Conservation (phyloP, 345 rosid species). For the Gossypium sturtianum region DNA sequence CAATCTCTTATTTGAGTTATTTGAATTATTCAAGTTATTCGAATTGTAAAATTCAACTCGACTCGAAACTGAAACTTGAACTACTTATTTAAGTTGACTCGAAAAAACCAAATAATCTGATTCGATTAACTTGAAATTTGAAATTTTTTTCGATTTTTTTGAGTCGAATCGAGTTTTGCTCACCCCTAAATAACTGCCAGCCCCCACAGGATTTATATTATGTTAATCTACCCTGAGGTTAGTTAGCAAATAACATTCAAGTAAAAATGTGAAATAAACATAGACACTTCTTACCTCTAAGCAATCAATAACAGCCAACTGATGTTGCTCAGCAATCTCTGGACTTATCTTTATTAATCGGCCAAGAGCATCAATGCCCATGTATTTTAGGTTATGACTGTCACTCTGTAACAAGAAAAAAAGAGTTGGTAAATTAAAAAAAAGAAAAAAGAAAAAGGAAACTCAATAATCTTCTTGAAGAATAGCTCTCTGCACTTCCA, state of each 20-base stretch:
- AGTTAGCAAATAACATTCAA: background rate
- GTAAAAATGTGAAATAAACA: background rate
- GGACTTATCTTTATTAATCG: constrained; percentile 83
- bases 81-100: too few relatives aligned
- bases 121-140: too few relatives aligned
- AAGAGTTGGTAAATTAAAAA: constrained; percentile 12
- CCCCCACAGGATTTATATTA: background rate
- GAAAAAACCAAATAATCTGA: too few relatives aligned
- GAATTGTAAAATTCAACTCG: too few relatives aligned
- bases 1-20: too few relatives aligned
- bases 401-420: constrained; percentile 67
- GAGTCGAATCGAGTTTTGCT: too few relatives aligned
- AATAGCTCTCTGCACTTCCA: constrained; percentile 4
- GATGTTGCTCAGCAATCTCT: constrained; percentile 97
- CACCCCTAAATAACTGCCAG: background rate
- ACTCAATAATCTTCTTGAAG: background rate
- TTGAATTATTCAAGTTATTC: too few relatives aligned
- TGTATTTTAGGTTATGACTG: constrained; percentile 85
- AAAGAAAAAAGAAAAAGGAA: background rate
- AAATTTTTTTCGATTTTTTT: too few relatives aligned
- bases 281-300: constrained; percentile 68
- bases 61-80: too few relatives aligned
- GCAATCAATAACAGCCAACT: constrained; percentile 97
- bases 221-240: background rate
- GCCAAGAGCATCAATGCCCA: constrained; percentile 97